A percentile compares a stretch with the other conserved stretches of the same genome.
Conservation (phyloP, 164 flowering plant genomes). For the Liriodendron chinense region DNA sequence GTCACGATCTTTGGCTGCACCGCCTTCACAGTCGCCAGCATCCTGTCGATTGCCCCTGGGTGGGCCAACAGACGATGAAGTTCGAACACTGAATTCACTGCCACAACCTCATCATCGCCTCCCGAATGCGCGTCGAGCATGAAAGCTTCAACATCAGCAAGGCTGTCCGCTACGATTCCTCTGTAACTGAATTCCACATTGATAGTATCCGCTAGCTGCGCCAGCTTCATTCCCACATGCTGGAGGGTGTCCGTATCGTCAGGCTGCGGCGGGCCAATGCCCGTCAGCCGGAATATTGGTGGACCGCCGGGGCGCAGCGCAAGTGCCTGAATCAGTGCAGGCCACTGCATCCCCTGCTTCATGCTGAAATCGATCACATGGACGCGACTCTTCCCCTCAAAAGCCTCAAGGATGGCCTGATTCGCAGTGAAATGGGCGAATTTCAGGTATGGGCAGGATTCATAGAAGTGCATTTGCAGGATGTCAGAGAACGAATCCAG, state of each 20-base stretch:
- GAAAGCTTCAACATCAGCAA: conserved; percentile 56
- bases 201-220: conserved; percentile 57
- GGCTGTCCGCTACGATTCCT: conserved; percentile 41
- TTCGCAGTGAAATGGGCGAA: conserved; percentile 94
- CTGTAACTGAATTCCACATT: conserved; percentile 56
- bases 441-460: conserved; percentile 77
- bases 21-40: conserved; percentile 39
- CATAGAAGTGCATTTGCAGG: conserved; percentile 79
- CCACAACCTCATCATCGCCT: conserved; percentile 50
- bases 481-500: conserved; percentile 37
- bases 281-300: conserved; percentile 64
- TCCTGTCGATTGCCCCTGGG: conserved; percentile 59
- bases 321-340: conserved; percentile 71
- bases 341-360: conserved; percentile 88
- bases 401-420: conserved; percentile 87
- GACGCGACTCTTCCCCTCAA: conserved; percentile 52
- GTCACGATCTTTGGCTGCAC: conserved; percentile 65
- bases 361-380: conserved; percentile 79
- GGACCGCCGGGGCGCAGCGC: conserved; percentile 76
- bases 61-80: conserved; percentile 56
- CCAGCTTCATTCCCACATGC: conserved; percentile 63
- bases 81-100: conserved; percentile 73
- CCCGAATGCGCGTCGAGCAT: conserved; percentile 35
- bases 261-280: conserved; percentile 66
- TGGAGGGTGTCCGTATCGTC: conserved; percentile 50